phyloP scores from a whole-genome alignment of 306 rosid species.

The Trifolium repens region DNA sequence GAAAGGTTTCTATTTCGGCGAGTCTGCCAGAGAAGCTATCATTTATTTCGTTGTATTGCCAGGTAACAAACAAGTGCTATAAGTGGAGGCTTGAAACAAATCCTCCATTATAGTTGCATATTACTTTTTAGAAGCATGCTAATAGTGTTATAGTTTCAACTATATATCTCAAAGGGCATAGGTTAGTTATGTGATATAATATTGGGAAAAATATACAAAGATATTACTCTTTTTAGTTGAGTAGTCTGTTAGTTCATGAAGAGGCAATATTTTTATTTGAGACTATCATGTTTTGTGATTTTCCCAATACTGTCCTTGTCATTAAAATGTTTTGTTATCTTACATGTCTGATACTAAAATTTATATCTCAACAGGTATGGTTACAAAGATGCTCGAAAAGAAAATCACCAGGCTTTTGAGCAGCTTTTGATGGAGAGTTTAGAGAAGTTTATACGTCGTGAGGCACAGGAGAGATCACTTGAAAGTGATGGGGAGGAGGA shows the following conservation, averaged over 20 bases:
- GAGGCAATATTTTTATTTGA: not conserved
- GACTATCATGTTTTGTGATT: not conserved
- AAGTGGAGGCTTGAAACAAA: not conserved
- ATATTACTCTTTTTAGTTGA: not conserved
- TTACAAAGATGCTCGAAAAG: conserved; percentile 94
- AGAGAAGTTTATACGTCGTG: conserved; percentile 92
- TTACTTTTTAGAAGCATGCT: conserved; percentile 16
- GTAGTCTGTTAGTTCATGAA: conserved; percentile 16
- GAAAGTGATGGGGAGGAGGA: conserved; percentile 92
- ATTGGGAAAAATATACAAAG: conserved; percentile 1
- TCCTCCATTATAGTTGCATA: not conserved
- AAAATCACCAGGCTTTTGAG: conserved; percentile 87
- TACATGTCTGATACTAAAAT: conserved; percentile 18
- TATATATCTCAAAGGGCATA: conserved; percentile 1
- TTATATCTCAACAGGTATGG: conserved; percentile 66
- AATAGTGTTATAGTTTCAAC: conserved; percentile 16
- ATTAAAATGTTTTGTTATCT: conserved; percentile 8
- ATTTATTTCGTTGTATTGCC: conserved; percentile 96
- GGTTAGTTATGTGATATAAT: not conserved
- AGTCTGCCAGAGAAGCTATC: conserved; percentile 84
- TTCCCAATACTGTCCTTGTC: conserved; percentile 2
- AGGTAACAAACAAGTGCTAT: conserved; percentile 57
- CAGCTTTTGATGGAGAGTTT: conserved; percentile 92
- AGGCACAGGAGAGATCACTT: conserved; percentile 88
- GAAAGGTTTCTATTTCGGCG: conserved; percentile 97